Conservation (phyloP, 768 basidiomycete genomes). For the Russula ochroleuca region DNA sequence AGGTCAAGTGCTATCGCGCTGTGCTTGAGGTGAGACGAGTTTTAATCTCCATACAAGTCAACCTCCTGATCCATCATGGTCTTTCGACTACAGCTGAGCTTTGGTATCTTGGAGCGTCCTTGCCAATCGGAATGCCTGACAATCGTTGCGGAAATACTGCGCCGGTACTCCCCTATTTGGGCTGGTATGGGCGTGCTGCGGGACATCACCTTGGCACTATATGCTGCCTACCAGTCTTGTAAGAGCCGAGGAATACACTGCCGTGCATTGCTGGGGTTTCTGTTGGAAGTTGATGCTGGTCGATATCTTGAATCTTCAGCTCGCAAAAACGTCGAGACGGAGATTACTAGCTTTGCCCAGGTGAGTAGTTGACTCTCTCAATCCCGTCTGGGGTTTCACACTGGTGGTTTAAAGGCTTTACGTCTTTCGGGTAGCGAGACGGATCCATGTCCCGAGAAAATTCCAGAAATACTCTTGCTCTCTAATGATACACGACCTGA, state of each 20-base stretch:
- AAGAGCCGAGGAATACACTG: constrained; percentile 62
- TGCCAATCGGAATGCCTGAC: constrained; percentile 50
- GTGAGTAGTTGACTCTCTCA: constrained; percentile 38
- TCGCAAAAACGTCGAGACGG: constrained; percentile 56
- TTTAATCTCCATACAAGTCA: not conserved
- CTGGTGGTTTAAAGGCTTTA: constrained; percentile 36
- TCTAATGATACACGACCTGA: constrained; percentile 53
- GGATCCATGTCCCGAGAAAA: constrained; percentile 37
- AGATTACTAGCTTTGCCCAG: constrained; percentile 57
- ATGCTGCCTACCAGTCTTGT: constrained; percentile 58
- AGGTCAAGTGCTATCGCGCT: constrained; percentile 59
- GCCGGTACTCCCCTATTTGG: constrained; percentile 70
- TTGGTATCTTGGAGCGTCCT: constrained; percentile 49
- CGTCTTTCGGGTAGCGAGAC: constrained; percentile 38
- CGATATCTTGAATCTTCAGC: constrained; percentile 50
- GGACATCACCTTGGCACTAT: constrained; percentile 54
- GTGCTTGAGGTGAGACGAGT: constrained; percentile 55
- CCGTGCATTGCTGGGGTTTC: constrained; percentile 55
- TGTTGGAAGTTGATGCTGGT: constrained; percentile 62
- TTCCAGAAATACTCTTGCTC: constrained; percentile 66
- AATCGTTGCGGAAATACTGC: constrained; percentile 66
- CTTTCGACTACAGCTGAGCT: constrained; percentile 32
- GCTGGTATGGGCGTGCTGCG: constrained; percentile 64
- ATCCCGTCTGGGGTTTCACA: not conserved
- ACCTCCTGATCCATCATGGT: not conserved